Conservation (phyloP, 2,329 filamentous ascomycete species). For the Fusarium anguioides region DNA sequence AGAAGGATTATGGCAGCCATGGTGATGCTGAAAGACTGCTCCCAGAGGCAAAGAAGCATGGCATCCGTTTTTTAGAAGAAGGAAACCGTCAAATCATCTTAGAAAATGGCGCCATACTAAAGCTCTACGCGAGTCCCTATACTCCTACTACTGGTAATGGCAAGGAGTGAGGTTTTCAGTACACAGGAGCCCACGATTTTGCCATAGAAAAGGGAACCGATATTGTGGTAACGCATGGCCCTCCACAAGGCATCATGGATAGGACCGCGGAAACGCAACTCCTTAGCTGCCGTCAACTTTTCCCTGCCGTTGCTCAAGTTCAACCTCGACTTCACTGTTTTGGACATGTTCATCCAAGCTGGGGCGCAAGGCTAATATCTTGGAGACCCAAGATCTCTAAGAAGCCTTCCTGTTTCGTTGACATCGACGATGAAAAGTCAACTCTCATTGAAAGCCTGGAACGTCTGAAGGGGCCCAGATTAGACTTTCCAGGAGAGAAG, state of each 20-base stretch:
- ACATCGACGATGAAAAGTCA: slow-evolving; percentile 60
- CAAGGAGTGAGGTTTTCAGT: slow-evolving; percentile 58
- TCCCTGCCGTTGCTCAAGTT: slow-evolving; percentile 44
- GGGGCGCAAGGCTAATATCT: slow-evolving; percentile 57
- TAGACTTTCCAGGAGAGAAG: neutral
- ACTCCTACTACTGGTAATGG: slow-evolving; percentile 52
- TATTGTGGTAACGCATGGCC: slow-evolving; percentile 52
- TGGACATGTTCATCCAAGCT: slow-evolving; percentile 50
- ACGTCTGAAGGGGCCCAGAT: neutral
- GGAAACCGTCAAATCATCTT: slow-evolving; percentile 55
- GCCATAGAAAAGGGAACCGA: slow-evolving; percentile 43
- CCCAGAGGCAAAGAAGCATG: slow-evolving; percentile 31
- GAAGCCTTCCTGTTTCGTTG: slow-evolving; percentile 57
- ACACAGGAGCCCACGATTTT: slow-evolving; percentile 46
- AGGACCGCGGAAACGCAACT: slow-evolving; percentile 44
- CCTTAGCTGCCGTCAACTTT: slow-evolving; percentile 49
- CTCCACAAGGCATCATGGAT: slow-evolving; percentile 56
- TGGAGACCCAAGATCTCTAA: slow-evolving; percentile 54
- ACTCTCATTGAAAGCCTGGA: slow-evolving; percentile 50
- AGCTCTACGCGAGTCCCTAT: slow-evolving; percentile 58
- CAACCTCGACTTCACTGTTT: slow-evolving; percentile 53
- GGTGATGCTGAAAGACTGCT: slow-evolving; percentile 51
- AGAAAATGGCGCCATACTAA: slow-evolving; percentile 54
- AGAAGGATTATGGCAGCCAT: slow-evolving; percentile 51
- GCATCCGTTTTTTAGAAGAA: slow-evolving; percentile 56